phyloP scores from a whole-genome alignment of 306 rosid species.

The Chamaecrista fasciculata region DNA sequence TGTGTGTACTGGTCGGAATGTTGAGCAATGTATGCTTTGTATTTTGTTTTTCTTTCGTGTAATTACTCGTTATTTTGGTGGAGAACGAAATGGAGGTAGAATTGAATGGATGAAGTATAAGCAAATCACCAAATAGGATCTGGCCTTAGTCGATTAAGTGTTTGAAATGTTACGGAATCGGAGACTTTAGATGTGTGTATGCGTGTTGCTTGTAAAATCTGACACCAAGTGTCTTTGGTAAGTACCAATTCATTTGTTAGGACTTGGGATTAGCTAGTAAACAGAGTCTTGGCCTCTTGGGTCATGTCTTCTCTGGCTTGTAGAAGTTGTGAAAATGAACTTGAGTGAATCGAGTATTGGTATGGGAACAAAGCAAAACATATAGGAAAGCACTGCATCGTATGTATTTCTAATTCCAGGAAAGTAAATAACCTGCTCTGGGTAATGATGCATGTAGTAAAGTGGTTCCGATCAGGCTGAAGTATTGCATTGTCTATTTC shows the following conservation, averaged over 20 bases:
- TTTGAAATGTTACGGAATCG: slow-evolving; percentile 19
- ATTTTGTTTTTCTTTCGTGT: not conserved
- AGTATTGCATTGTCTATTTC: not conserved
- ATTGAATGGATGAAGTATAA: not conserved
- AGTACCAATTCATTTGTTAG: not conserved
- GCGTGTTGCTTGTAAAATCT: not conserved
- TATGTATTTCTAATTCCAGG: not conserved
- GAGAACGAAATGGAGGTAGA: not conserved
- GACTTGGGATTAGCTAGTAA: too few relatives aligned
- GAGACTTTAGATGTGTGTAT: not conserved
- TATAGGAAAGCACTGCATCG: not conserved
- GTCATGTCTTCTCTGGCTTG: not conserved
- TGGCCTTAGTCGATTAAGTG: not conserved
- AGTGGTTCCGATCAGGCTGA: not conserved
- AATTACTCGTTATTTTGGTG: not conserved
- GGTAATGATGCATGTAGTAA: not conserved
- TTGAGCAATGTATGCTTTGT: not conserved
- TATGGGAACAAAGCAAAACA: not conserved
- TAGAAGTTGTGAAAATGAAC: not conserved
- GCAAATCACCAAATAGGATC: not conserved
- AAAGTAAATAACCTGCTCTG: not conserved
- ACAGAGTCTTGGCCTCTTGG: too few relatives aligned
- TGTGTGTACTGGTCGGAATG: not conserved
- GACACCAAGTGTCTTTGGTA: not conserved
- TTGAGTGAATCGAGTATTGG: not conserved